phyloP scores from a whole-genome alignment of 768 basidiomycete species.

The Phaffia tasmanica region DNA sequence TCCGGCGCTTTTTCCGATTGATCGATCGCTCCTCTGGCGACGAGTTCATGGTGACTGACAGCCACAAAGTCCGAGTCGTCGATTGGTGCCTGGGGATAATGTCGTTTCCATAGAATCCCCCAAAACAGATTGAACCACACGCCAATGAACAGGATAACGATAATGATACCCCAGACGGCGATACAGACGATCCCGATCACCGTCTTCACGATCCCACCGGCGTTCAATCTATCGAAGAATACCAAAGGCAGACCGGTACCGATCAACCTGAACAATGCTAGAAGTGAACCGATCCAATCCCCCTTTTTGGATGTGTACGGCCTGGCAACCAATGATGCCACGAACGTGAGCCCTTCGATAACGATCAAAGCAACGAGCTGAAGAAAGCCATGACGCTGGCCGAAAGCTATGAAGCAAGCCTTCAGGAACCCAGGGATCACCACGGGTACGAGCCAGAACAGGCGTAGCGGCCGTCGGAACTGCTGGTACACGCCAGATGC shows the following conservation, averaged over 20 bases:
- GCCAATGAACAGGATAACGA: constrained; percentile 60
- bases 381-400: constrained; percentile 49
- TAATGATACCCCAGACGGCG: constrained; percentile 58
- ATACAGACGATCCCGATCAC: constrained; percentile 66
- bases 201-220: constrained; percentile 52
- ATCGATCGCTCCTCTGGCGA: no score
- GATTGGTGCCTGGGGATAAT: constrained; percentile 14
- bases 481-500: constrained; percentile 42
- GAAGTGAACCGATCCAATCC: constrained; percentile 56
- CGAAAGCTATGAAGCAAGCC: constrained; percentile 55
- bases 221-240: constrained; percentile 46
- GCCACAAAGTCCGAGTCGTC: constrained; percentile 1
- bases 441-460: constrained; percentile 54
- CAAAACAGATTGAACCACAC: constrained; percentile 44
- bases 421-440: constrained; percentile 53
- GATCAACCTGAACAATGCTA: constrained; percentile 57
- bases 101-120: constrained; percentile 25
- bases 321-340: constrained; percentile 45
- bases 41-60: no score
- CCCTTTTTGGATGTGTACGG: constrained; percentile 60
- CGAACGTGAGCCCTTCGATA: constrained; percentile 54
- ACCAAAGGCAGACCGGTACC: constrained; percentile 63
- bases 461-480: constrained; percentile 52
- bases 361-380: constrained; percentile 60
- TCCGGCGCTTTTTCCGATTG: no score